Conservation (phyloP, 2,329 filamentous ascomycete genomes). For the Setomelanomma holmii region DNA sequence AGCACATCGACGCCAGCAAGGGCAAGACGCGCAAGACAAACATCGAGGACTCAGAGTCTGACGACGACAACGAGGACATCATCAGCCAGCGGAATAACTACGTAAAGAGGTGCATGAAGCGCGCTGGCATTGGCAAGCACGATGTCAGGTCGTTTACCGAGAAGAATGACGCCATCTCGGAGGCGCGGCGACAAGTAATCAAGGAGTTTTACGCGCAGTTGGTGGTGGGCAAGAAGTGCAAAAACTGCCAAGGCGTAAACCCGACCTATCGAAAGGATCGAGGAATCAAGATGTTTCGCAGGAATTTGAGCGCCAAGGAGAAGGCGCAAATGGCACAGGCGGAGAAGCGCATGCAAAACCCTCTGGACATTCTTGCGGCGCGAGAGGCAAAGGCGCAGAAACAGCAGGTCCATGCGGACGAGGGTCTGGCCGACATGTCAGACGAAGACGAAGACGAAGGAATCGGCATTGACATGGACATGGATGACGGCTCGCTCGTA, state of each 20-base stretch:
- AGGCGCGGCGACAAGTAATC: constrained; percentile 76
- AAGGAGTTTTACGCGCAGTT: constrained; percentile 83
- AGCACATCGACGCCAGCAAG: constrained; percentile 54
- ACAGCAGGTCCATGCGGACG: constrained; percentile 63
- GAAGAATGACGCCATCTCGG: constrained; percentile 84
- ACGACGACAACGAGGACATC: constrained; percentile 67
- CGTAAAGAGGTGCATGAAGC: constrained; percentile 74
- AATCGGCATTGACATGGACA: constrained; percentile 44
- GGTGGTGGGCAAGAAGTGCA: constrained; percentile 72
- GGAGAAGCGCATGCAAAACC: constrained; percentile 73
- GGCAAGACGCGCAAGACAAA: constrained; percentile 40
- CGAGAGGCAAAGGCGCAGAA: constrained; percentile 53
- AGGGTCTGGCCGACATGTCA: constrained; percentile 72
- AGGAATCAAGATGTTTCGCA: constrained; percentile 93
- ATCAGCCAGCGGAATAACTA: constrained; percentile 69
- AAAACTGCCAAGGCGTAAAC: constrained; percentile 60
- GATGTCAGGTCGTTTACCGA: constrained; percentile 58
- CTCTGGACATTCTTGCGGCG: constrained; percentile 67
- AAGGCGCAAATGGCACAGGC: constrained; percentile 76
- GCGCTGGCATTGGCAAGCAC: constrained; percentile 57
- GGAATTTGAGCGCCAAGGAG: constrained; percentile 75
- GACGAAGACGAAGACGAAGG: constrained; percentile 55
- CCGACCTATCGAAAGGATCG: constrained; percentile 88
- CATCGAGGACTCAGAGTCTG: constrained; percentile 63
- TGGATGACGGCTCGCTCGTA: constrained; percentile 59